Evolutionary conservation across 345 rosid genomes (phyloP), one percentile per base, ranked within the genome.

Genomic region (Eucalyptus victrix): DNA sequence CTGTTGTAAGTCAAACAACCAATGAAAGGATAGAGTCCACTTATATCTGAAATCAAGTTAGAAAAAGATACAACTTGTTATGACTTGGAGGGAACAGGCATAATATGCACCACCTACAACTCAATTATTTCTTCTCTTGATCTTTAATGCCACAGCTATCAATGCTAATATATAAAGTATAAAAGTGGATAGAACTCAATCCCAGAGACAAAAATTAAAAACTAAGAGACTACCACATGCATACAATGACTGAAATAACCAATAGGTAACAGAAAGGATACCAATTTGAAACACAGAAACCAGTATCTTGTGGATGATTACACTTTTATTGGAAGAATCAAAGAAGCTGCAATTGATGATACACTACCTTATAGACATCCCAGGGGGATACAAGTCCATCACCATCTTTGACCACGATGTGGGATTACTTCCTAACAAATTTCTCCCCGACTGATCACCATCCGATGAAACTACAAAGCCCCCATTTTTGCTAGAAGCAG

Each of bases 401-500:
- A 98, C 99, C 93, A 96, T 91, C 95, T 95, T 97, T 54, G 96
- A 91, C 99, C 99, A 98, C 51, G 96, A 88, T 53, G 95, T 67
- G 37, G 93, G 80, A 92, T 89, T 83, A 93, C 91, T 93, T 89
- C 94, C 95, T 12, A 87, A 87, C 87, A 88, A 76, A 92, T 67
- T 89, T 92, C 88, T 91, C 90, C 91, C 90, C 5, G 90, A 87
- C 80, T 93, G 95, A 91, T 90, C 90, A 76, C 92, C 94, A 88
- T 94, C 97, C 86, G 94, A 88, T 42, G 90, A 90, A 42, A 96
- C 89, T 89, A 90, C 88, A 42, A 93, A 21, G 94, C 91, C 92
- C 90, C 95, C 97, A 93, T 92, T 92, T 89, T 93, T 92, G 92
- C 95, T 97, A 89, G 99, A 94, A 95, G 97, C 95, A 93, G 95